A percentile compares a stretch with the other conserved stretches of the same genome.
Conservation (phyloP, 164 flowering plant species). For the Berberis vulgaris region DNA sequence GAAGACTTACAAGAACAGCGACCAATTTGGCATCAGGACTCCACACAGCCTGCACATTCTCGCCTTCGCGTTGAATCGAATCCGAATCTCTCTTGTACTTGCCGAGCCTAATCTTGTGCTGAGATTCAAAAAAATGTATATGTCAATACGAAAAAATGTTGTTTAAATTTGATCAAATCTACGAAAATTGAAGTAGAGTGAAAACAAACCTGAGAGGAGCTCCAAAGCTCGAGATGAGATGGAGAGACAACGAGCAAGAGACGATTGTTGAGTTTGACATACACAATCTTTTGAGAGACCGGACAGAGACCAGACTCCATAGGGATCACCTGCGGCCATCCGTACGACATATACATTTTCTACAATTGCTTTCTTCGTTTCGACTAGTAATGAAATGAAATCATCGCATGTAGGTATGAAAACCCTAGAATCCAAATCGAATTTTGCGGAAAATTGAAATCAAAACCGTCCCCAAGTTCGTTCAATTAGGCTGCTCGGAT, state of each 20-base stretch:
- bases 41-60: conserved; percentile 83
- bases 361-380: too few relatives aligned
- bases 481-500: too few relatives aligned
- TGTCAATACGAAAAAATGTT: not conserved
- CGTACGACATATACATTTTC: conserved; percentile 94
- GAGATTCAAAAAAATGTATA: conserved; percentile 2
- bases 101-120: conserved; percentile 91
- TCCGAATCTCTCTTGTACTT: conserved; percentile 72
- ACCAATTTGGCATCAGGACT: conserved; percentile 78
- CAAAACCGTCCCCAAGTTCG: too few relatives aligned
- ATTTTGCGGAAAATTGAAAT: too few relatives aligned
- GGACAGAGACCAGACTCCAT: conserved; percentile 50
- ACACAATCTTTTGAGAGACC: conserved; percentile 57
- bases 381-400: too few relatives aligned
- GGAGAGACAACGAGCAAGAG: conserved; percentile 74
- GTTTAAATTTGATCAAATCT: not conserved
- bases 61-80: conserved; percentile 75
- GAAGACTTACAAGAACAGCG: conserved; percentile 69
- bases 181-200: too few relatives aligned
- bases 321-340: conserved; percentile 99
- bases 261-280: conserved; percentile 58
- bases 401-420: too few relatives aligned
- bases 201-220: conserved; percentile 70
- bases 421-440: too few relatives aligned
- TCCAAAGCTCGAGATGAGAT: conserved; percentile 89